These are phyloP conservation scores for Ophiocytium majus DNA, from an alignment of 352 stramenopile species.

Conservation along the genomic window DNA sequence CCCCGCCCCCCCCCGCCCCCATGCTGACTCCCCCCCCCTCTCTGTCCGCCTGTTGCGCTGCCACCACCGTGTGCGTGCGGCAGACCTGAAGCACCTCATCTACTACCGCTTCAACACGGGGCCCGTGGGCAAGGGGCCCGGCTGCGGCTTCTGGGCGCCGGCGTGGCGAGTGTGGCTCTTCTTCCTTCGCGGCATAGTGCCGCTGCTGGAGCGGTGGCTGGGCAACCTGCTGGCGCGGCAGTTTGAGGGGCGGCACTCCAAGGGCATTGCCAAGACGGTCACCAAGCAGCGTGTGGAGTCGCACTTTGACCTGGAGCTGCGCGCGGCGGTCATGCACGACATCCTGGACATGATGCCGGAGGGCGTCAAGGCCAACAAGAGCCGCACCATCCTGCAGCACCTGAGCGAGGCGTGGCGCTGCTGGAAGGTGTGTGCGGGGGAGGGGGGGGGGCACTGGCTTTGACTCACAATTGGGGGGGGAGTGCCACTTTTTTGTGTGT, in stretches of 20 bases:
- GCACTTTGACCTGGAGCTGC: slow-evolving; percentile 98
- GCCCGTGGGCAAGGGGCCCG: slow-evolving; percentile 96
- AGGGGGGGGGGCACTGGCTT: no score
- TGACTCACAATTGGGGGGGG: no score
- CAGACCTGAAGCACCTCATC: slow-evolving; percentile 99
- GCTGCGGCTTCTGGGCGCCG: slow-evolving; percentile 97
- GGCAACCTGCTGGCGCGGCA: slow-evolving; percentile 97
- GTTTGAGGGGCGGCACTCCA: slow-evolving; percentile 80
- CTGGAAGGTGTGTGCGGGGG: slow-evolving; percentile 66
- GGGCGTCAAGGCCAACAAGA: slow-evolving; percentile 99
- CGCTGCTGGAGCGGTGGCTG: slow-evolving; percentile 96
- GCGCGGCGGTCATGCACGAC: slow-evolving; percentile 99
- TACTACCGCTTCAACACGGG: slow-evolving; percentile 99
- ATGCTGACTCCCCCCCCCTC: background rate
- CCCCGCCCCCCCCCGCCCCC: background rate
- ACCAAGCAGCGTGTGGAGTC: slow-evolving; percentile 99
- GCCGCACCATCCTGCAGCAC: slow-evolving; percentile 93
- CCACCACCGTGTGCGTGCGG: slow-evolving; percentile 13
- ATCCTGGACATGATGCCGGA: slow-evolving; percentile 99
- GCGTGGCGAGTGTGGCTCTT: slow-evolving; percentile 99
- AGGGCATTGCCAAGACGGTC: slow-evolving; percentile 97
- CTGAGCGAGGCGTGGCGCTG: slow-evolving; percentile 96
- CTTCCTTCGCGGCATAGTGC: slow-evolving; percentile 97
- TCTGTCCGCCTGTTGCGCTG: background rate
- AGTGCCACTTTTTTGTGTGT: no score